Base-by-base conservation (phyloP, 495 filamentous ascomycete species). In the Oidiodendron maius region DNA sequence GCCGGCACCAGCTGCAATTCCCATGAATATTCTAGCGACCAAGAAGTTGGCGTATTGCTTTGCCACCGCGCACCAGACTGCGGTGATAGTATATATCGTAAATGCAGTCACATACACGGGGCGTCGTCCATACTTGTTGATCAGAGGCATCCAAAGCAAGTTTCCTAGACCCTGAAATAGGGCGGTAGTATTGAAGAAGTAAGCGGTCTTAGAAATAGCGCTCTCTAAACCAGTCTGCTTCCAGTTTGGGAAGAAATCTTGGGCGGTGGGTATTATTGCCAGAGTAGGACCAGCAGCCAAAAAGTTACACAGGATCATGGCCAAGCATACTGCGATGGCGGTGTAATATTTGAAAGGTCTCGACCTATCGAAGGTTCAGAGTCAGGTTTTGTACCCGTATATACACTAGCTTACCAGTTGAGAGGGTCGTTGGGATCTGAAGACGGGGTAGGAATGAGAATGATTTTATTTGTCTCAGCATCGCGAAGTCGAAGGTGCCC, bases 381-480 rank as follows among this genome's bases (percentile, higher is more conserved):
- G n/a, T n/a, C n/a, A n/a, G n/a, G n/a, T n/a, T n/a, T n/a, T n/a
- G n/a, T n/a, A n/a, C n/a, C n/a, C n/a, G n/a, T n/a, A n/a, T n/a
- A n/a, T n/a, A n/a, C n/a, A n/a, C n/a, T 10, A 49, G 25, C 46
- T 26, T 57, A 64, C 64, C 64, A 68, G 41, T 78, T 81, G 34
- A 83, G 59, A 4, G 78, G 80, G 53, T 82, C 79, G 50, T 81
- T 74, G 8, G 76, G 77, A 48, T 84, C 76, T 32, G 61, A 56
- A 0, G 76, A 80, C 1, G 79, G 80, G 2, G 70, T 62, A 2
- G 80, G 80, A 32, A 82, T 66, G 23, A 82, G 52, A 24, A 83
- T 66, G 49, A 67, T 59, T 44, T 62, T 62, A 59, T 74, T 67
- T 13, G 71, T 78, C 10, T 69, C 61, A 11, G 54, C 58, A 54